Conservation (phyloP, 805 yeast genomes). For the Isabelozyma pseudorhagii region DNA sequence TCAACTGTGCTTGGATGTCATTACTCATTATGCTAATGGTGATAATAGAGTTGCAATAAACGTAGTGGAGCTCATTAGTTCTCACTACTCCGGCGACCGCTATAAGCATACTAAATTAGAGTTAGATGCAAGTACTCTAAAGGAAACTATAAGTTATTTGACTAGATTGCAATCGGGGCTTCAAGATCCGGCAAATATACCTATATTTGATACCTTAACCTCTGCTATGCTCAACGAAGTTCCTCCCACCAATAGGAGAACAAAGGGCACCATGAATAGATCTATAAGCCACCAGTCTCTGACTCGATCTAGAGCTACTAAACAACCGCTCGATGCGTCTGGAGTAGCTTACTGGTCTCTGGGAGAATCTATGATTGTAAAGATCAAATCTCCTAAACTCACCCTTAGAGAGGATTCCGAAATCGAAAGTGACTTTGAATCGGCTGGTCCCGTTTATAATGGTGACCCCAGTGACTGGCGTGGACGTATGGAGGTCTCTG, state of each 20-base stretch:
- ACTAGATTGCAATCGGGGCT: constrained; percentile 14
- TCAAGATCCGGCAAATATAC: constrained; percentile 11
- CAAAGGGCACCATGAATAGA: neutral
- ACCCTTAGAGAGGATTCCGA: neutral
- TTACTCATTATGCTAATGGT: constrained; percentile 20
- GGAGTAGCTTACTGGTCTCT: neutral
- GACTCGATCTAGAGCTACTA: neutral
- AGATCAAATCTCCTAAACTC: neutral
- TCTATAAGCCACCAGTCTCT: neutral
- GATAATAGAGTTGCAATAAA: constrained; percentile 35
- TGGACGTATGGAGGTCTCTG: constrained; percentile 27
- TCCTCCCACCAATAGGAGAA: constrained; percentile 1
- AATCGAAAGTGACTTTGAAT: neutral
- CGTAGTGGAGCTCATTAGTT: constrained; percentile 27
- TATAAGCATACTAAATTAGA: neutral
- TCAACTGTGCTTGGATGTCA: constrained; percentile 8
- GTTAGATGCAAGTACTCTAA: constrained; percentile 5
- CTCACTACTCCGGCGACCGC: constrained; percentile 4
- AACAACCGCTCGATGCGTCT: no score
- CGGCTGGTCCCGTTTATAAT: constrained; percentile 7
- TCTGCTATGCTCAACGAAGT: constrained; percentile 5
- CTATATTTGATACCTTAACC: constrained; percentile 12
- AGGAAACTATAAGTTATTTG: constrained; percentile 5
- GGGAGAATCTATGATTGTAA: neutral
- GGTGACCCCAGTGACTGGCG: constrained; percentile 10